Evolutionary conservation across 192 early-diverging fungal species (phyloP).

Genomic region (Phycomyces nitens): DNA sequence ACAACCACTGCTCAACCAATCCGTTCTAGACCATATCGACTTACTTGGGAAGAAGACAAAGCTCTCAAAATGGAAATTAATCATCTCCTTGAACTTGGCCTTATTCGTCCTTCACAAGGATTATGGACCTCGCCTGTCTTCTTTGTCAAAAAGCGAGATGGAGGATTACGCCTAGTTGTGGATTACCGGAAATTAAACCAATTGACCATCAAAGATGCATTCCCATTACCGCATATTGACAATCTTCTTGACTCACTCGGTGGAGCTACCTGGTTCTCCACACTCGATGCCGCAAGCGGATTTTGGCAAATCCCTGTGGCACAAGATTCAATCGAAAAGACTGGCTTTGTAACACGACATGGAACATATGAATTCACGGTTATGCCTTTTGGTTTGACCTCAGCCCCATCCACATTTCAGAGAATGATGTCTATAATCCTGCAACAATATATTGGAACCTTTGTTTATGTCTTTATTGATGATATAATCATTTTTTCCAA

Average conservation of each 20-base stretch:
- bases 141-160: conserved; percentile 43
- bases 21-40: neutral
- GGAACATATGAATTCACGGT: conserved; percentile 52
- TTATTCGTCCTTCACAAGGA: neutral
- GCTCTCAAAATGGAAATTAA: neutral
- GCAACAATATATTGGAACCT: neutral
- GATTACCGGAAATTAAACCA: conserved; percentile 45
- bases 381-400: conserved; percentile 63
- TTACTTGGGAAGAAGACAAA: neutral
- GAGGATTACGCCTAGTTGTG: conserved; percentile 23
- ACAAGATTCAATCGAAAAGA: conserved; percentile 5
- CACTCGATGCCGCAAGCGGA: conserved; percentile 16
- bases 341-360: conserved; percentile 32
- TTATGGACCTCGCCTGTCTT: conserved; percentile 28
- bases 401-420: conserved; percentile 59
- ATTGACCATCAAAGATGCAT: conserved; percentile 35
- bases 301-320: conserved; percentile 19
- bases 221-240: conserved; percentile 37
- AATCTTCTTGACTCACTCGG: conserved; percentile 22
- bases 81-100: neutral
- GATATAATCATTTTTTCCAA: conserved; percentile 37
- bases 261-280: conserved; percentile 25
- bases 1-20: neutral
- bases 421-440: conserved; percentile 2
- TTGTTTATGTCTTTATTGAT: conserved; percentile 31